Evolutionary conservation across 176 grass and related monocot genomes (phyloP).

Genomic region (Zea luxurians): DNA sequence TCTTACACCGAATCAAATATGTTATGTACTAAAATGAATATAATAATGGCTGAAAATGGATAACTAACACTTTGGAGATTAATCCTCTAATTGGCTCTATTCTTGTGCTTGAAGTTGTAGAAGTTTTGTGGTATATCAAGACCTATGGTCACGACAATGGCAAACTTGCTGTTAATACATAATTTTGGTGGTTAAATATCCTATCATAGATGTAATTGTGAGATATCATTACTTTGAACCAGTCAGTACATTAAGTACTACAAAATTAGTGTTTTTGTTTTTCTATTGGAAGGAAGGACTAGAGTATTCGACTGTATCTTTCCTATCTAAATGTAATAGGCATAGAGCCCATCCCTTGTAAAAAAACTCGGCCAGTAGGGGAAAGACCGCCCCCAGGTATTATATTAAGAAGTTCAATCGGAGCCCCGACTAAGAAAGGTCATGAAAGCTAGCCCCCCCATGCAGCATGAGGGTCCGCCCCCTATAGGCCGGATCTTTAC

Average conservation of each 20-base stretch:
- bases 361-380: too few species aligned
- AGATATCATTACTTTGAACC: background rate
- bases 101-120: background rate
- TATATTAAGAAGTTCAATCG: too few species aligned
- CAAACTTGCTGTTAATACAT: constrained; percentile 1
- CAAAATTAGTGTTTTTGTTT: background rate
- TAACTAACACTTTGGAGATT: background rate
- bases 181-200: background rate
- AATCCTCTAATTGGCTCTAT: background rate
- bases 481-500: too few species aligned
- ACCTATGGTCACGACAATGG: background rate
- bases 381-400: too few species aligned
- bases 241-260: background rate
- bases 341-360: too few species aligned
- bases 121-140: background rate
- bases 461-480: too few species aligned
- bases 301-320: background rate
- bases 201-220: background rate
- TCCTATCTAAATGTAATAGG: too few species aligned
- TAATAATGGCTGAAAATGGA: background rate
- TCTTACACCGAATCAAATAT: background rate
- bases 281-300: background rate
- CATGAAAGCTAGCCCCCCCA: too few species aligned
- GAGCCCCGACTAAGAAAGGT: too few species aligned
- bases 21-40: background rate